Evolutionary conservation across 192 early-diverging fungal genomes (phyloP).

Genomic region (Coemansia javaensis): DNA sequence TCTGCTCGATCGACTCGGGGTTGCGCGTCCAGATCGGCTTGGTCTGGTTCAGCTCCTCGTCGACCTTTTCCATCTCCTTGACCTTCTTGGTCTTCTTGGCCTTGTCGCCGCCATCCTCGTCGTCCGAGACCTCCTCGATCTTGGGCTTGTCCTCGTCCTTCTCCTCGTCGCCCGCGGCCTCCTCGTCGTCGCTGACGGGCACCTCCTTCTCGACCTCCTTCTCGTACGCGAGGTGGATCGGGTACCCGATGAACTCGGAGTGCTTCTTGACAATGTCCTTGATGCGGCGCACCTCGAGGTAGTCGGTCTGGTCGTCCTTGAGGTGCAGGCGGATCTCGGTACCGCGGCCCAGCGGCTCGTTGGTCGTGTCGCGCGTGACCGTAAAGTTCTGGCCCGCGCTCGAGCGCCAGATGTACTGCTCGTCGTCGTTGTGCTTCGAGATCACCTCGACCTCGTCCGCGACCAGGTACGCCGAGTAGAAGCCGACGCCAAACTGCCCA

Average conservation of each 20-base stretch:
- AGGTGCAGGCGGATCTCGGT: constrained; percentile 91
- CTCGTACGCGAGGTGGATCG: constrained; percentile 91
- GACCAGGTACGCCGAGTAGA: constrained; percentile 99
- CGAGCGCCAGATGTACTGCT: constrained; percentile 96
- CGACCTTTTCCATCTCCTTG: constrained; percentile 48
- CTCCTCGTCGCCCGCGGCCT: constrained; percentile 62
- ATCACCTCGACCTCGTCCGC: constrained; percentile 90
- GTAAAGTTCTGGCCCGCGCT: constrained; percentile 86
- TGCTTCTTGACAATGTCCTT: constrained; percentile 99
- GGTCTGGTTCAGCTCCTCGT: constrained; percentile 97
- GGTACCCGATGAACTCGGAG: constrained; percentile 99
- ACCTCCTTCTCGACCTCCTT: constrained; percentile 99
- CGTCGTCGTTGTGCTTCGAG: constrained; percentile 93
- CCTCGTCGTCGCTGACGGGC: constrained; percentile 80
- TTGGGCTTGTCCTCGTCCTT: constrained; percentile 74
- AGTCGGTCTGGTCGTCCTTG: constrained; percentile 98
- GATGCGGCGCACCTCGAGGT: constrained; percentile 98
- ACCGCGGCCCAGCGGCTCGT: constrained; percentile 90
- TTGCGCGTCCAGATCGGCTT: constrained; percentile 99
- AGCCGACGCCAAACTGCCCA: constrained; percentile 99
- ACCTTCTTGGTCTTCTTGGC: constrained; percentile 67
- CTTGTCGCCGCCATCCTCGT: constrained; percentile 71
- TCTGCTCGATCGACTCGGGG: constrained; percentile 93
- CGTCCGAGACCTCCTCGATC: constrained; percentile 66
- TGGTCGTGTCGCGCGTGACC: constrained; percentile 88